phyloP scores from a whole-genome alignment of 768 basidiomycete genomes.

The Lactarius indigo region DNA sequence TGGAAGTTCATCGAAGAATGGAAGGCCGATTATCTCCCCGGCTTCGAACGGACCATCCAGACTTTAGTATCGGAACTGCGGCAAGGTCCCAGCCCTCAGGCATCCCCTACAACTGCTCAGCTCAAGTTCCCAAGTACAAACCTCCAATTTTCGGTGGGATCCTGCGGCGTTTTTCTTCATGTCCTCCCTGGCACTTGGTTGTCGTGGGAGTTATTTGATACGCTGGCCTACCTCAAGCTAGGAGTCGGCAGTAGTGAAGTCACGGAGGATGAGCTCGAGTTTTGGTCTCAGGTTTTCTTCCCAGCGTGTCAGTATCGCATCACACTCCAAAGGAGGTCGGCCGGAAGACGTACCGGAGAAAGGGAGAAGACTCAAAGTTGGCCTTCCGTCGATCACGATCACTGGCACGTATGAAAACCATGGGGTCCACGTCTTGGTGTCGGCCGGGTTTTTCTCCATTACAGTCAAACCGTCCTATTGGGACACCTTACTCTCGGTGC shows the following conservation, averaged over 20 bases:
- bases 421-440: conserved; percentile 49
- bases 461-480: conserved; percentile 78
- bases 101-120: conserved; percentile 6
- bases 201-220: conserved; percentile 62
- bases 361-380: conserved; percentile 53
- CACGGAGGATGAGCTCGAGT: conserved; percentile 36
- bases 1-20: conserved; percentile 81
- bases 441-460: conserved; percentile 67
- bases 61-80: conserved; percentile 63
- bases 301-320: conserved; percentile 57
- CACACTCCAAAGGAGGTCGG: conserved; percentile 36
- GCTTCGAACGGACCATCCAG: conserved; percentile 62
- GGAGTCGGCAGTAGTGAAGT: conserved; percentile 33
- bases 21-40: conserved; percentile 75
- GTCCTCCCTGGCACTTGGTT: conserved; percentile 89
- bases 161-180: conserved; percentile 62
- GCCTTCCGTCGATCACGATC: conserved; percentile 61
- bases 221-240: conserved; percentile 42
- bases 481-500: conserved; percentile 79
- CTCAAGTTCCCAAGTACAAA: conserved; percentile 35
- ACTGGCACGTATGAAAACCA: conserved; percentile 53
- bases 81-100: conserved; percentile 25
- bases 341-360: conserved; percentile 34
- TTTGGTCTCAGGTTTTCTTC: conserved; percentile 68
- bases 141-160: conserved; percentile 49